Percentiles rank a stretch among this genome's conserved stretches.
These are phyloP conservation scores for Fraxinus americana DNA, from an alignment of 257 asterid species.

Conservation along the genomic window DNA sequence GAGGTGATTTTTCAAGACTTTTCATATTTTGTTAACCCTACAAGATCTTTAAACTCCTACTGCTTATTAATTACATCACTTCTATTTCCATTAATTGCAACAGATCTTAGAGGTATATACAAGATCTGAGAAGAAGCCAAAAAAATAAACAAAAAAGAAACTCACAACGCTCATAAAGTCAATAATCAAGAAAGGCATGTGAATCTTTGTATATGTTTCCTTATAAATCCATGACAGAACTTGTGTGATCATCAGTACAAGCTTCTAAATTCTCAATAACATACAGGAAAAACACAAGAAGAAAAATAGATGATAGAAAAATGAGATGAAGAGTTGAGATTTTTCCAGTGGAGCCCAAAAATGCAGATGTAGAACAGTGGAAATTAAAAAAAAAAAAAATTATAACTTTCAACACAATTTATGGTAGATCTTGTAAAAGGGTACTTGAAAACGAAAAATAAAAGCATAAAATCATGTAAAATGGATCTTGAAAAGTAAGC, in stretches of 20 bases:
- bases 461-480: slow-evolving; percentile 14
- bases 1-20: slow-evolving; percentile 24
- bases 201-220: slow-evolving; percentile 28
- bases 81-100: slow-evolving; percentile 29
- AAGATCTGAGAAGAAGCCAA: slow-evolving; percentile 18
- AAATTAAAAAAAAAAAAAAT: background rate
- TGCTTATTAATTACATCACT: slow-evolving; percentile 28
- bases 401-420: background rate
- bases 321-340: background rate
- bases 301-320: background rate
- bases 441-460: background rate
- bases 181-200: slow-evolving; percentile 35
- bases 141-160: background rate
- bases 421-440: slow-evolving; percentile 1
- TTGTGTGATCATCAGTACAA: slow-evolving; percentile 4
- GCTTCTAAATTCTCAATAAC: background rate
- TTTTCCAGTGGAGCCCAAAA: slow-evolving; percentile 2
- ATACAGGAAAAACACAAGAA: background rate
- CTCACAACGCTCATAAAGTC: slow-evolving; percentile 34
- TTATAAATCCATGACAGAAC: slow-evolving; percentile 25
- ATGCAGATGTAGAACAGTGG: background rate
- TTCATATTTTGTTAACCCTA: slow-evolving; percentile 30
- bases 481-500: slow-evolving; percentile 3
- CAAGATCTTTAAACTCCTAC: slow-evolving; percentile 19
- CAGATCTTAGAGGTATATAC: slow-evolving; percentile 46